Conservation (phyloP, 2,329 filamentous ascomycete species). For the Fusarium nisikadoi region DNA sequence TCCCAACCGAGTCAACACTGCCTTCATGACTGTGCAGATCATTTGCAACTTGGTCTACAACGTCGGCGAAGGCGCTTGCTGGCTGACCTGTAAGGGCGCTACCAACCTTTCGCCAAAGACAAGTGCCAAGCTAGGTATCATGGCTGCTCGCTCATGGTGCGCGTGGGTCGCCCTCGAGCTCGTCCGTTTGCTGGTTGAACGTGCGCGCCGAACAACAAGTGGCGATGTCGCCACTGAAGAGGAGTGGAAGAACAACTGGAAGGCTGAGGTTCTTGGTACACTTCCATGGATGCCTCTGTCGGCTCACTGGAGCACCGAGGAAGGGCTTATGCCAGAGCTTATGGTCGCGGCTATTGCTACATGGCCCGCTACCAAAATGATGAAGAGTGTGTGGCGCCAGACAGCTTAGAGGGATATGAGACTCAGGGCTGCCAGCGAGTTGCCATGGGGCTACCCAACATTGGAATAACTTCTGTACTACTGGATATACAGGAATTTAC, state of each 20-base stretch:
- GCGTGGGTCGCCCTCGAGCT: constrained; percentile 82
- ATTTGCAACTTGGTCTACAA: constrained; percentile 76
- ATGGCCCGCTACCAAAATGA: constrained; percentile 57
- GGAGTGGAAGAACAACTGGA: constrained; percentile 64
- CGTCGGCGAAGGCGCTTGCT: constrained; percentile 83
- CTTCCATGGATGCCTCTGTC: constrained; percentile 84
- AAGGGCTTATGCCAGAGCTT: constrained; percentile 62
- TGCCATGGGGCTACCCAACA: neutral
- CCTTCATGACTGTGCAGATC: constrained; percentile 75
- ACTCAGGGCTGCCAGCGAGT: neutral
- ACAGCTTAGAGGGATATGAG: constrained; percentile 42
- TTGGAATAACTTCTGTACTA: neutral
- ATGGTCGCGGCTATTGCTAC: constrained; percentile 55
- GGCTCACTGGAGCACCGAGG: constrained; percentile 81
- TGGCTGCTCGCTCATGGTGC: constrained; percentile 85
- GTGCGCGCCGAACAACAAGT: constrained; percentile 52
- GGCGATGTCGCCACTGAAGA: constrained; percentile 48
- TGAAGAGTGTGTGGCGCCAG: constrained; percentile 58
- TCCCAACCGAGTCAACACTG: constrained; percentile 51
- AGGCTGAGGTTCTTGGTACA: constrained; percentile 75
- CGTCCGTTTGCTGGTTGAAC: constrained; percentile 67
- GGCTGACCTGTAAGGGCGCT: constrained; percentile 78
- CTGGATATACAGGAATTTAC: neutral
- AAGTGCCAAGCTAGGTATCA: constrained; percentile 71
- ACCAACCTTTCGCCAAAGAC: constrained; percentile 67